phyloP scores from a whole-genome alignment of 257 asterid genomes.

The Rehmannia glutinosa region DNA sequence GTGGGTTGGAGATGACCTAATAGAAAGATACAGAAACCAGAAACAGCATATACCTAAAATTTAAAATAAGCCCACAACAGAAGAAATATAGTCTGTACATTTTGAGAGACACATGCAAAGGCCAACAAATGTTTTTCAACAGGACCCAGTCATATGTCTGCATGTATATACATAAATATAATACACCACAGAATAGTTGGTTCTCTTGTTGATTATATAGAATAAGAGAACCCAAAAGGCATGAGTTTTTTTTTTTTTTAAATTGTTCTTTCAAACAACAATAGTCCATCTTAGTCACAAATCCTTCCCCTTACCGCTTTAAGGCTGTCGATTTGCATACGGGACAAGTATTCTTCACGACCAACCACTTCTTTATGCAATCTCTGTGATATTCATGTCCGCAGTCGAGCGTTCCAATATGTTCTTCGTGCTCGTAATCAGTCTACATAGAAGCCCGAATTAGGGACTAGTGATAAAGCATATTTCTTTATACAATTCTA shows the following conservation, averaged over 20 bases:
- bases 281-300: slow-evolving; percentile 18
- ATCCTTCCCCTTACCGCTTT: slow-evolving; percentile 28
- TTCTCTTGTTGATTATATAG: slow-evolving; percentile 23
- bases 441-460: slow-evolving; percentile 26
- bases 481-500: no score
- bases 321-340: slow-evolving; percentile 68
- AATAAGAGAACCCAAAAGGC: slow-evolving; percentile 19
- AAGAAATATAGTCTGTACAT: slow-evolving; percentile 33
- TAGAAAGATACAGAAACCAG: no score
- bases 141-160: slow-evolving; percentile 29
- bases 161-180: slow-evolving; percentile 46
- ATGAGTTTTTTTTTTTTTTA: not conserved
- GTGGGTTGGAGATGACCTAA: no score
- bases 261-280: not conserved
- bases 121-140: slow-evolving; percentile 28
- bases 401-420: slow-evolving; percentile 51
- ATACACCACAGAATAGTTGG: slow-evolving; percentile 32
- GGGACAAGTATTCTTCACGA: slow-evolving; percentile 61
- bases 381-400: slow-evolving; percentile 61
- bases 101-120: slow-evolving; percentile 24
- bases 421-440: slow-evolving; percentile 38
- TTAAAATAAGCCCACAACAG: no score
- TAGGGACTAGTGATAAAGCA: no score
- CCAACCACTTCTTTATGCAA: slow-evolving; percentile 63
- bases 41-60: no score